Conservation (phyloP, 768 basidiomycete species). For the Infundibulicybe gibba region DNA sequence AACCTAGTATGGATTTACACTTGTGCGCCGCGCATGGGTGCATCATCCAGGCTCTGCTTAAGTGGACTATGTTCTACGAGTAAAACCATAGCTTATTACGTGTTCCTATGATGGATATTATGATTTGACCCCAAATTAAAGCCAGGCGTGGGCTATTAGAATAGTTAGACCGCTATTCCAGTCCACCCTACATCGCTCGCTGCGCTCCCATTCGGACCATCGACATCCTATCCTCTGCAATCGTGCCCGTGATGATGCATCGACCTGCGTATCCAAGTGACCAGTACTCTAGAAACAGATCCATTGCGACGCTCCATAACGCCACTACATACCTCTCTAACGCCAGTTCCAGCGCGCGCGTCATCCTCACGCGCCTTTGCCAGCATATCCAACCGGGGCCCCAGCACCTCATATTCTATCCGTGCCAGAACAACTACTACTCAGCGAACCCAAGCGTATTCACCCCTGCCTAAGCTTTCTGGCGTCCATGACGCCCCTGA, state of each 20-base stretch:
- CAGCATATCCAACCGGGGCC: conserved; percentile 64
- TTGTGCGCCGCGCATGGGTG: too few relatives aligned
- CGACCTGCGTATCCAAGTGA: conserved; percentile 50
- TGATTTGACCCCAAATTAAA: too few relatives aligned
- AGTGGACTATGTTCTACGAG: too few relatives aligned
- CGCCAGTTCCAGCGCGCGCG: conserved; percentile 46
- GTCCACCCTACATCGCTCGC: conserved; percentile 56
- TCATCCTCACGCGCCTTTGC: conserved; percentile 60
- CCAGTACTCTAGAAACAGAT: neutral
- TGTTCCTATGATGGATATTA: too few relatives aligned
- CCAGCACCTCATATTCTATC: conserved; percentile 58
- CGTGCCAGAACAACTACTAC: neutral
- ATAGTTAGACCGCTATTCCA: conserved; percentile 33
- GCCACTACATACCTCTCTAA: conserved; percentile 64
- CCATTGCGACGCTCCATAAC: conserved; percentile 54
- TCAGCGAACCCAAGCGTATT: neutral
- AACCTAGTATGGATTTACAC: too few relatives aligned
- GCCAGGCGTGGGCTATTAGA: too few relatives aligned
- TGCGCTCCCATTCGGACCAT: conserved; percentile 58
- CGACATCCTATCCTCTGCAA: conserved; percentile 56
- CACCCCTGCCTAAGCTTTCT: conserved; percentile 71
- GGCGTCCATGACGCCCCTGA: conserved; percentile 67
- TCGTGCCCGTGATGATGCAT: conserved; percentile 66
- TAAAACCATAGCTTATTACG: too few relatives aligned
- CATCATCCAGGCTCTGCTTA: too few relatives aligned